A percentile compares a stretch with the other conserved stretches of the same genome.
phyloP scores from a whole-genome alignment of 176 grass and related monocot genomes.

The Oryza officinalis region DNA sequence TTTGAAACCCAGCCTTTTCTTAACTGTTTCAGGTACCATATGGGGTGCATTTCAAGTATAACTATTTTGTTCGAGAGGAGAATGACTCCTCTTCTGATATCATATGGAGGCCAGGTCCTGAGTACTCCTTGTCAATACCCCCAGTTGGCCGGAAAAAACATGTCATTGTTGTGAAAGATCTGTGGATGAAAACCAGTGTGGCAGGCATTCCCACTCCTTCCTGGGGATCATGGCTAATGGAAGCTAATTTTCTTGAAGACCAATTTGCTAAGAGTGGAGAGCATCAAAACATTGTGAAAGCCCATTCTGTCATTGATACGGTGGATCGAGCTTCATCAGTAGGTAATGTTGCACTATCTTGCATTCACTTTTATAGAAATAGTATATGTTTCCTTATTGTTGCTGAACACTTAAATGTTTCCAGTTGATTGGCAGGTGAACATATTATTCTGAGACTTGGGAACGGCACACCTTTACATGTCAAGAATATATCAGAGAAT shows the following conservation, averaged over 20 bases:
- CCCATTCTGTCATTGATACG: slow-evolving; percentile 32
- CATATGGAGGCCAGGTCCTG: slow-evolving; percentile 84
- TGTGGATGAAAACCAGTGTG: slow-evolving; percentile 67
- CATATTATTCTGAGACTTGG: slow-evolving; percentile 57
- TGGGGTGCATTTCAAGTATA: slow-evolving; percentile 94
- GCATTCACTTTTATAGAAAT: slow-evolving; percentile 29
- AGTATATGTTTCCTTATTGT: slow-evolving; percentile 35
- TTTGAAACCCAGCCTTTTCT: background rate
- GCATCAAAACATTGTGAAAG: slow-evolving; percentile 25
- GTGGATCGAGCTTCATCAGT: slow-evolving; percentile 37
- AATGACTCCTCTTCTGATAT: slow-evolving; percentile 54
- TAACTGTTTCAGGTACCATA: slow-evolving; percentile 74
- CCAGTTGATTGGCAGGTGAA: slow-evolving; percentile 90
- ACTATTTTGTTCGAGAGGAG: slow-evolving; percentile 80
- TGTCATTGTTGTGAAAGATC: slow-evolving; percentile 74
- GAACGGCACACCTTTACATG: slow-evolving; percentile 59
- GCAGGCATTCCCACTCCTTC: slow-evolving; percentile 54
- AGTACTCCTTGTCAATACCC: slow-evolving; percentile 78
- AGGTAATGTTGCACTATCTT: slow-evolving; percentile 55
- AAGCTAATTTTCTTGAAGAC: slow-evolving; percentile 44
- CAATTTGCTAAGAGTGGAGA: slow-evolving; percentile 31
- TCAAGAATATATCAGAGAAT: slow-evolving; percentile 40
- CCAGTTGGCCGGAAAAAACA: slow-evolving; percentile 55
- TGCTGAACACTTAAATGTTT: slow-evolving; percentile 94
- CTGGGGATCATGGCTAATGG: slow-evolving; percentile 83